phyloP scores from a whole-genome alignment of 495 filamentous ascomycete genomes.

The Aspergillus diversus region DNA sequence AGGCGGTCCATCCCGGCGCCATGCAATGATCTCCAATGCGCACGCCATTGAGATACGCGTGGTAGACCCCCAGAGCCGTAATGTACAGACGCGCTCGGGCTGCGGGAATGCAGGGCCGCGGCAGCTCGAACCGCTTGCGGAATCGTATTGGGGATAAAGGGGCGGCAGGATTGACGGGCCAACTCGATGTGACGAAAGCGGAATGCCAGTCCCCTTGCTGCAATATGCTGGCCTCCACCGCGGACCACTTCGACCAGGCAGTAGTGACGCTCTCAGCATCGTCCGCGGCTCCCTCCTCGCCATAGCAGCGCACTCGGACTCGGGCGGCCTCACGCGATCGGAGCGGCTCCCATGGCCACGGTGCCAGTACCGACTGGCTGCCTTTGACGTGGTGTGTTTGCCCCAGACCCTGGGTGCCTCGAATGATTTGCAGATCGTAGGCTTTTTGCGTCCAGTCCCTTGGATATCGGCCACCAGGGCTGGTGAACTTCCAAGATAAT shows the following conservation, averaged over 20 bases:
- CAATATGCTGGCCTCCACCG: not conserved
- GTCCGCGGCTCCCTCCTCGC: not conserved
- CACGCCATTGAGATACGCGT: slow-evolving; percentile 1
- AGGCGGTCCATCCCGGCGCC: not conserved
- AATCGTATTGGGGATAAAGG: not conserved
- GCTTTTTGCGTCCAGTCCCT: not conserved
- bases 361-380: not conserved
- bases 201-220: not conserved
- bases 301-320: slow-evolving; percentile 1
- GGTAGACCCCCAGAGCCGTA: slow-evolving; percentile 4
- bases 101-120: not conserved
- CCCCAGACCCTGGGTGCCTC: not conserved
- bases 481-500: not conserved
- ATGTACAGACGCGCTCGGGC: not conserved
- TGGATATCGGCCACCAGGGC: not conserved
- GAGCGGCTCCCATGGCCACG: not conserved
- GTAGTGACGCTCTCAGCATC: not conserved
- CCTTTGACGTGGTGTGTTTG: slow-evolving; percentile 1
- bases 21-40: not conserved
- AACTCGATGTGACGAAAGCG: not conserved
- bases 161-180: not conserved
- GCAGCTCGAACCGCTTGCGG: not conserved
- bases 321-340: not conserved
- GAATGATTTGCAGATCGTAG: not conserved
- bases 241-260: not conserved